phyloP scores from a whole-genome alignment of 2,329 filamentous ascomycete species.

The Pseudogymnoascus sp. region DNA sequence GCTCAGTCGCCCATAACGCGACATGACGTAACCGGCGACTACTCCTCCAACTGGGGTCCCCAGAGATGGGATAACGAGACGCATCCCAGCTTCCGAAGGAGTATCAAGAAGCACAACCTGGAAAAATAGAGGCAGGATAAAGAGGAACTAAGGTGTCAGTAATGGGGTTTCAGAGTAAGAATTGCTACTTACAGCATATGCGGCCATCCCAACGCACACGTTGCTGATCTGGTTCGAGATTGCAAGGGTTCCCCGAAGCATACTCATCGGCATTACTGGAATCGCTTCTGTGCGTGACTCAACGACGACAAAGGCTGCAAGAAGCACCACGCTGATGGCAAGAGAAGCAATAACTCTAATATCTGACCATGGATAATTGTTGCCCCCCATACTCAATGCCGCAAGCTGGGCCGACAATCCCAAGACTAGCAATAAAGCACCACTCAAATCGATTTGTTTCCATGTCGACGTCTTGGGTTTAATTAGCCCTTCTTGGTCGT shows the following conservation, averaged over 20 bases:
- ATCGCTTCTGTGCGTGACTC: constrained; percentile 43
- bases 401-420: constrained; percentile 51
- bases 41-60: constrained; percentile 50
- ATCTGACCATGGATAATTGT: constrained; percentile 44
- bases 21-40: constrained; percentile 50
- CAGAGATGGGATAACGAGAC: constrained; percentile 55
- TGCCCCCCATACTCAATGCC: constrained; percentile 48
- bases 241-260: constrained; percentile 47
- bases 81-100: constrained; percentile 54
- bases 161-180: not conserved
- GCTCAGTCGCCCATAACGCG: constrained; percentile 43
- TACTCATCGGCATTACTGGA: constrained; percentile 46
- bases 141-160: constrained; percentile 43
- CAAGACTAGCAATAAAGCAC: constrained; percentile 47
- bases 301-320: constrained; percentile 38
- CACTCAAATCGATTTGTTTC: constrained; percentile 49
- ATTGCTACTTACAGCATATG: constrained; percentile 46
- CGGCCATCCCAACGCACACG: constrained; percentile 50
- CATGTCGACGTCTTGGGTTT: constrained; percentile 33
- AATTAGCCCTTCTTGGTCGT: constrained; percentile 20
- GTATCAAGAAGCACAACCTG: constrained; percentile 57
- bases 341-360: constrained; percentile 40
- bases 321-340: constrained; percentile 35
- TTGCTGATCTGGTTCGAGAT: constrained; percentile 50
- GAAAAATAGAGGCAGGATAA: constrained; percentile 64